Percentiles rank a stretch among this genome's conserved stretches.
Evolutionary conservation across 805 yeast species (phyloP).

Genomic region (Lipomyces anomalus): DNA sequence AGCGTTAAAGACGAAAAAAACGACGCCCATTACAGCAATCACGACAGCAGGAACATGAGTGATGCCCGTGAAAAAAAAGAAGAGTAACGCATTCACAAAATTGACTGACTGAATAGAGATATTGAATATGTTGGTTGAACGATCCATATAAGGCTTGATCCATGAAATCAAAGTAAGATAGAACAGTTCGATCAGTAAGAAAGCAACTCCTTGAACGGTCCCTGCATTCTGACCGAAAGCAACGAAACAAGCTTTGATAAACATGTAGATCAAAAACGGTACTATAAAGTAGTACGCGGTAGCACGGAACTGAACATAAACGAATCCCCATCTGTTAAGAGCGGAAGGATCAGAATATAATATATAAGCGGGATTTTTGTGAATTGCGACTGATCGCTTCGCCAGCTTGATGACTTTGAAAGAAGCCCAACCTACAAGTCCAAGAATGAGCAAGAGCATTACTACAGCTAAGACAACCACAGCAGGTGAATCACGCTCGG

Average conservation of each 20-base stretch:
- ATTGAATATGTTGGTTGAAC: conserved; percentile 88
- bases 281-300: conserved; percentile 77
- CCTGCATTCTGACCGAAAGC: conserved; percentile 81
- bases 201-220: conserved; percentile 69
- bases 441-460: conserved; percentile 51
- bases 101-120: conserved; percentile 76
- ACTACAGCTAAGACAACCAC: conserved; percentile 73
- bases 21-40: conserved; percentile 87
- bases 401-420: conserved; percentile 71
- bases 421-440: conserved; percentile 66
- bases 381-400: conserved; percentile 58
- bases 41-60: conserved; percentile 82
- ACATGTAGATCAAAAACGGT: conserved; percentile 57
- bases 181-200: conserved; percentile 68
- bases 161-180: conserved; percentile 62
- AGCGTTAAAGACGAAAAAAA: conserved; percentile 85
- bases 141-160: conserved; percentile 88
- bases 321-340: conserved; percentile 82
- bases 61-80: conserved; percentile 73
- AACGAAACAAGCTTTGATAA: conserved; percentile 73
- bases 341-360: conserved; percentile 77
- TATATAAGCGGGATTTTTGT: conserved; percentile 87
- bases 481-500: conserved; percentile 77
- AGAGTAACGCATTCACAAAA: conserved; percentile 77
- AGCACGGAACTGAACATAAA: conserved; percentile 88